Evolutionary conservation across 257 asterid genomes (phyloP).

Genomic region (Eustoma russellianum): DNA sequence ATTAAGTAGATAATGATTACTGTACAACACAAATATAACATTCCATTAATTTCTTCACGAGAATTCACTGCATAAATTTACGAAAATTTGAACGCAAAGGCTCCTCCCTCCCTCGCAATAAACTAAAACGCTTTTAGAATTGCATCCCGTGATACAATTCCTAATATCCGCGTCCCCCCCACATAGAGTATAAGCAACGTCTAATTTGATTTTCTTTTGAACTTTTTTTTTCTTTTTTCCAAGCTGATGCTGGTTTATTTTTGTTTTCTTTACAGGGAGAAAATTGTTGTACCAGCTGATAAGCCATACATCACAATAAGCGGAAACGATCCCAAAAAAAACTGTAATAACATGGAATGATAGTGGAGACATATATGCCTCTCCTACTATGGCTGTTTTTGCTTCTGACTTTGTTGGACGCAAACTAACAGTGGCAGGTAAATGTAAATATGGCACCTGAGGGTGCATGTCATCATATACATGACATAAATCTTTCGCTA

Average conservation of each 20-base stretch:
- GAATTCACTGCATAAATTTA: too few relatives aligned
- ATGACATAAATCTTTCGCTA: too few relatives aligned
- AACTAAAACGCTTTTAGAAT: too few relatives aligned
- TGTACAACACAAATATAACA: too few relatives aligned
- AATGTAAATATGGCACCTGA: not conserved
- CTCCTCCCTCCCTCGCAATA: too few relatives aligned
- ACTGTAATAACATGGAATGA: slow-evolving; percentile 35
- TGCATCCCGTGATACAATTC: too few relatives aligned
- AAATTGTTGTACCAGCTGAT: slow-evolving; percentile 32
- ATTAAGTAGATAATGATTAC: too few relatives aligned
- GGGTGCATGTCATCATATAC: not conserved
- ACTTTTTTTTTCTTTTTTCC: not conserved
- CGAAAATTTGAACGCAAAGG: too few relatives aligned
- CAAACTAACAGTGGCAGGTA: slow-evolving; percentile 37
- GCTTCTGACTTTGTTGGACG: slow-evolving; percentile 44
- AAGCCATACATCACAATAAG: slow-evolving; percentile 44
- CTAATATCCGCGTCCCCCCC: too few relatives aligned
- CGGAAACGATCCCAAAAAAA: slow-evolving; percentile 21
- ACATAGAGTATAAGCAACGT: not conserved
- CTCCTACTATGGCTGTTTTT: slow-evolving; percentile 32
- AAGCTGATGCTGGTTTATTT: not conserved
- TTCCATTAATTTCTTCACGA: too few relatives aligned
- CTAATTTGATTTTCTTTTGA: not conserved
- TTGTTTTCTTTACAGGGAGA: slow-evolving; percentile 24
- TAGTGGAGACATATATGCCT: slow-evolving; percentile 25